Percentiles rank a stretch among this genome's conserved stretches.
phyloP scores from a whole-genome alignment of 2,329 filamentous ascomycete species.

The Aspergillus hortae region DNA sequence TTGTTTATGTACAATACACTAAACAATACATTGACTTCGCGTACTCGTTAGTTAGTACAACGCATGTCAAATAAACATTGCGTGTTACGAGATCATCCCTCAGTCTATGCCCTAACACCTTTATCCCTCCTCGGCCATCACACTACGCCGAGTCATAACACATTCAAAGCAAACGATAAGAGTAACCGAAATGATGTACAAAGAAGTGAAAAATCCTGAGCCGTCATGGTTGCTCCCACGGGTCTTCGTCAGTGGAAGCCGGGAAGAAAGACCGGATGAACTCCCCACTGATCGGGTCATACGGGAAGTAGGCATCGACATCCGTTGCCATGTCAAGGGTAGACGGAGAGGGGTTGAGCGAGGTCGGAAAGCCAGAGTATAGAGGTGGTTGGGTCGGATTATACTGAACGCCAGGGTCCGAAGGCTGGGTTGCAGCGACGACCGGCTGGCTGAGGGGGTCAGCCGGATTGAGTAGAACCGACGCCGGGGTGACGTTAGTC shows the following conservation, averaged over 20 bases:
- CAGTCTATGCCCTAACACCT: too few species aligned
- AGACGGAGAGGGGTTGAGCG: constrained; percentile 4
- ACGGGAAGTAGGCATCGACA: constrained; percentile 33
- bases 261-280: constrained; percentile 41
- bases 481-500: not conserved
- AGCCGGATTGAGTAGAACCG: not conserved
- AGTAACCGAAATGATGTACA: not conserved
- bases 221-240: constrained; percentile 17
- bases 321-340: constrained; percentile 11
- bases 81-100: too few species aligned
- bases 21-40: too few species aligned
- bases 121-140: too few species aligned
- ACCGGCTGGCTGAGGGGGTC: not conserved
- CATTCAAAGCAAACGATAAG: not conserved
- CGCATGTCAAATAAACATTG: too few species aligned
- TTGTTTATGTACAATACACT: too few species aligned
- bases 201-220: not conserved
- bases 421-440: not conserved
- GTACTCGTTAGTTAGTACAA: too few species aligned
- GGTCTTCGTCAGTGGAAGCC: constrained; percentile 20
- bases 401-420: not conserved
- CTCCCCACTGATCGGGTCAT: constrained; percentile 37
- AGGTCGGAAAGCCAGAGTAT: not conserved
- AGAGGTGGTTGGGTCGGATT: not conserved
- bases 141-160: too few species aligned